Evolutionary conservation across 495 filamentous ascomycete species (phyloP), one percentile per base, ranked within the genome.

Genomic region (Lindgomyces ingoldianus): DNA sequence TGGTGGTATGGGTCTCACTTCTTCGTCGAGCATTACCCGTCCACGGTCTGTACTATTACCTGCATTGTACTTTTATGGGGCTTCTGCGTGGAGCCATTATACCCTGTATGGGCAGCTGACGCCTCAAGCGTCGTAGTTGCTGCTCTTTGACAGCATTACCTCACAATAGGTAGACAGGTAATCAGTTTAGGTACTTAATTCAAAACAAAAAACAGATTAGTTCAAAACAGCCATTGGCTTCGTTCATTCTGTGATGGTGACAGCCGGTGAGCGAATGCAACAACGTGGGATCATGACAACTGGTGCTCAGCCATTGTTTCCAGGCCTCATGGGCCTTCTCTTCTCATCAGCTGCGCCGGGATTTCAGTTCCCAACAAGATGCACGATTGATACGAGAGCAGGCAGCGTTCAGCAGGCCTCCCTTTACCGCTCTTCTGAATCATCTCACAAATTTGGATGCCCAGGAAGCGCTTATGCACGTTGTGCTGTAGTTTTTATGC

Each of bases 401-500:
- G 41, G 65, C 51, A 33, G 25, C 54, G 33, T 54, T 46, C 44
- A 52, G 55, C 45, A 63, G 47, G 52, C 59, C 14, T 55, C n/a
- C 26, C 46, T 48, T 66, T 66, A 70, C 67, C 67, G 67, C 67
- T 70, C 67, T 70, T 70, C 62, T 70, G 67, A 70, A 70, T 70
- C 67, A 70, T 66, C 66, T 49, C 52, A 36, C 36, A 49, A 50
- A 42, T 27, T 12, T 45, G 59, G 64, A 51, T 57, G 51, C 45
- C 55, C 61, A 58, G 55, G 45, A 50, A 16, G 62, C 67, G 67
- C 67, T 70, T 70, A 70, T 70, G 67, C 67, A 70, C 26, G 54
- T 21, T 52, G 60, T 57, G 59, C 60, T 64, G 56, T 64, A 61
- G 66, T 19, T 22, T 53, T 47, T 54, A 63, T 68, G 65, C 65